Percentiles rank a stretch among this genome's conserved stretches.
Conservation (phyloP, 768 basidiomycete species). For the Suillus plorans region DNA sequence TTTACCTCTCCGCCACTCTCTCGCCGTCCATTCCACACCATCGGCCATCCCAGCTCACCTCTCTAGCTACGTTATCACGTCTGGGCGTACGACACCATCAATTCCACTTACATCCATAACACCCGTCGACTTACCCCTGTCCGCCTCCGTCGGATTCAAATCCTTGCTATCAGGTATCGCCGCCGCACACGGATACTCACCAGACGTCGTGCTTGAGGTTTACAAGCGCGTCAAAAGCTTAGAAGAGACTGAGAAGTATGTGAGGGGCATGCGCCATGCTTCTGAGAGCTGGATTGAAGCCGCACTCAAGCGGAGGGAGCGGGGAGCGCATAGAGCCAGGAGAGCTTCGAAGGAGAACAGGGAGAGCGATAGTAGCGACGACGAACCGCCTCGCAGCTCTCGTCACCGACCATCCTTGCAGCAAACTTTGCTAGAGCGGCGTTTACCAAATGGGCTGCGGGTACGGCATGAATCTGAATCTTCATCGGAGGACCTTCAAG, state of each 20-base stretch:
- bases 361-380: no score
- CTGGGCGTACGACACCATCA: not conserved
- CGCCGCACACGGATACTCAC: conserved; percentile 42
- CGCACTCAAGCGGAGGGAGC: not conserved
- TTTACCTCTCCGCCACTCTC: conserved; percentile 18
- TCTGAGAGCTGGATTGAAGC: conserved; percentile 31
- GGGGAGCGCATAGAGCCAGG: not conserved
- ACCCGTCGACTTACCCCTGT: conserved; percentile 15
- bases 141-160: conserved; percentile 28
- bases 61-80: conserved; percentile 6
- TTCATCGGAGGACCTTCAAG: not conserved
- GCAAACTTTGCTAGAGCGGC: not conserved
- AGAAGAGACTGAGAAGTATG: conserved; percentile 36
- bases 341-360: not conserved
- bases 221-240: conserved; percentile 36
- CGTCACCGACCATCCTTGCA: not conserved
- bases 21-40: conserved; percentile 13
- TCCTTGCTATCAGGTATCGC: conserved; percentile 40
- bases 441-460: not conserved
- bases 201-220: conserved; percentile 40
- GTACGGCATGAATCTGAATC: conserved; percentile 14
- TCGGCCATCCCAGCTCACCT: conserved; percentile 4
- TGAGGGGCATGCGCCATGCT: conserved; percentile 37
- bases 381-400: not conserved
- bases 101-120: conserved; percentile 3